Base-by-base conservation (phyloP, 148 eudicot species). In the Amaranthus cruentus region DNA sequence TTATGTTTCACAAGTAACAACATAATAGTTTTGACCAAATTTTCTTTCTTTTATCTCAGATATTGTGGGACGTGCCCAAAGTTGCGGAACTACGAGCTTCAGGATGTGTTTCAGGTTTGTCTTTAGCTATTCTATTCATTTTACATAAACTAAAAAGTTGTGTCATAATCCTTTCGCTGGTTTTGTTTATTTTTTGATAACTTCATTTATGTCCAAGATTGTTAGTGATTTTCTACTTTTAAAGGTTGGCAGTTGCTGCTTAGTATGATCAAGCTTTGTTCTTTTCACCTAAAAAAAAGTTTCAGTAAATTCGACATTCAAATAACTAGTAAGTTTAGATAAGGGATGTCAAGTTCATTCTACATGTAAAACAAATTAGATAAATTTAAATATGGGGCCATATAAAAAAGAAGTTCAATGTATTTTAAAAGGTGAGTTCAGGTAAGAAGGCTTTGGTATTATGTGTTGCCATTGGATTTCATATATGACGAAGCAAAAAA, bases 31-130 rank as follows among this genome's bases (percentile, higher is more conserved):
- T 70, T 13, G 14, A 12, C 62, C 50, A 14, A 51, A 28, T 28
- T 28, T 28, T 73, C 14, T 54, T 15, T 42, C 49, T 10, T 63
- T 52, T 28, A 46, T 77, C 18, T 84, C 77, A 96, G 99, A 73
- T 96, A 90, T 79, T 96, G 75, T 76, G 92, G 92, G 49, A 83
- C 94, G 48, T 82, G 87, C 82, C 70, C 83, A 11, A 92, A 87
- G 80, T 58, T 82, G 65, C 83, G 99, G 38, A 85, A 92, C 46
- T 96, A 90, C 78, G 99, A 96, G 80, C 97, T 96, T 68, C 96
- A 96, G 75, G 85, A 84, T 66, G 81, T 96, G 69, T 83, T 96
- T 79, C 92, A 96, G 99, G 99, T 96, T 71, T 51, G 82, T 61
- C 81, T 66, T 55, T n/a, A 47, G 11, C 42, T 63, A 12, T 12